Evolutionary conservation across 257 asterid species (phyloP), one percentile per base, ranked within the genome.

Genomic region (Handroanthus guayacan): DNA sequence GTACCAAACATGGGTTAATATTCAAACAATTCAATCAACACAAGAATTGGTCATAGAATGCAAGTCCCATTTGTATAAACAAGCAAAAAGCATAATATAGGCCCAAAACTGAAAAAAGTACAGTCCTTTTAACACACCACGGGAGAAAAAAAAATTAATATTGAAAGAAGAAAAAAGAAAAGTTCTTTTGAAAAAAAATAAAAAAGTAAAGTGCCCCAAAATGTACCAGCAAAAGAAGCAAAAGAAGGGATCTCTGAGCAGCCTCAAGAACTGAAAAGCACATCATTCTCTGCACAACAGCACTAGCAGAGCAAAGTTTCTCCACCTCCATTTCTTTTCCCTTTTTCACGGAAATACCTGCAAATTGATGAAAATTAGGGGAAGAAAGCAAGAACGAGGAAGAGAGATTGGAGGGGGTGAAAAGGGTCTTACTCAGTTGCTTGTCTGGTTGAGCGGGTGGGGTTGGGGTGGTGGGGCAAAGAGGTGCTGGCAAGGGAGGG

Each of bases 221-320:
- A 69, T 54, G 16, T 85, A 85, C 87, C 92, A 79, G 65, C 17
- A 85, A 48, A 69, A 87, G 78, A 74, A 85, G 74, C 81, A 74
- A 79, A 76, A 75, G 50, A 60, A 73, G 58, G 63, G 80, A 80
- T 1, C 18, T 76, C 61, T 78, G 86, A 70, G 80, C 69, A 39
- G 82, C 81, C 62, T 58, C 77, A 73, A 84, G 77, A 61, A 84
- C 77, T 36, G 79, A 54, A 31, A 66, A 62, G 48, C 80, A 79
- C 18, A 77, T n/a, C 72, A 83, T 67, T 61, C 37, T 69, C 61
- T 81, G 79, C 76, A 79, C 38, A 71, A 14, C 68, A 72, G 68
- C 57, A 72, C 5, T 51, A 66, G 75, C 80, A 82, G 77, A 77
- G 65, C 76, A 63, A 13, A 75, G 37, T 43, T 38, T 82, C 47